Evolutionary conservation across 306 rosid genomes (phyloP), one percentile per base, ranked within the genome.

Genomic region (Cicer bijugum): DNA sequence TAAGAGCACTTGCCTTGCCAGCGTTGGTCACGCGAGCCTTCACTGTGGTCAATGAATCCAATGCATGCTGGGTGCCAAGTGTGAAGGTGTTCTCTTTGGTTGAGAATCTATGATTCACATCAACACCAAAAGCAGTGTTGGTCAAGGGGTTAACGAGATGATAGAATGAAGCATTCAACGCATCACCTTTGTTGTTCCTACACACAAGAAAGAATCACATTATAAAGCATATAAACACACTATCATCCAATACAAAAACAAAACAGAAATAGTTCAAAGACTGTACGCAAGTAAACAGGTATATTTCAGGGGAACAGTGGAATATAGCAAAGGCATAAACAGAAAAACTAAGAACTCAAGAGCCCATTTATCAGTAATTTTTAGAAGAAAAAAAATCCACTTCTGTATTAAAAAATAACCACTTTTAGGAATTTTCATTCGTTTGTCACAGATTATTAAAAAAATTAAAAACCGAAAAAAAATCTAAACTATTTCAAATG

Each of bases 101-200:
- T 38, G 98, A 78, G 80, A 93, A 85, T 64, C 88, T 85, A 61
- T 88, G 97, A 68, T 89, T 79, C 40, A 83, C 78, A 62, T 83
- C 86, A 67, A 83, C 84, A 45, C 84, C 86, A 39, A 83, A 79
- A 52, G 84, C 84, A n/a, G 84, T 83, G 72, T 7, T 71, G 76
- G 84, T 67, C 79, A 83, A 37, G 59, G 84, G 77, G 74, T 72
- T 80, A 33, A 79, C 72, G 7, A 72, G 77, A 52, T 80, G 84
- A 53, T 71, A 83, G 72, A 75, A 80, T 12, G 86, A 77, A 67
- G 82, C 86, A 83, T 72, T 80, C 58, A 83, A 33, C 56, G 88
- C 39, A 79, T 91, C 93, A 71, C 89, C 89, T 66, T 91, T 91
- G 74, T 93, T 93, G 67, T 93, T 93, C 85, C 98, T 93, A 87